Percentiles rank a stretch among this genome's conserved stretches.
phyloP scores from a whole-genome alignment of 2,329 filamentous ascomycete genomes.

The Penicillium thymicola region DNA sequence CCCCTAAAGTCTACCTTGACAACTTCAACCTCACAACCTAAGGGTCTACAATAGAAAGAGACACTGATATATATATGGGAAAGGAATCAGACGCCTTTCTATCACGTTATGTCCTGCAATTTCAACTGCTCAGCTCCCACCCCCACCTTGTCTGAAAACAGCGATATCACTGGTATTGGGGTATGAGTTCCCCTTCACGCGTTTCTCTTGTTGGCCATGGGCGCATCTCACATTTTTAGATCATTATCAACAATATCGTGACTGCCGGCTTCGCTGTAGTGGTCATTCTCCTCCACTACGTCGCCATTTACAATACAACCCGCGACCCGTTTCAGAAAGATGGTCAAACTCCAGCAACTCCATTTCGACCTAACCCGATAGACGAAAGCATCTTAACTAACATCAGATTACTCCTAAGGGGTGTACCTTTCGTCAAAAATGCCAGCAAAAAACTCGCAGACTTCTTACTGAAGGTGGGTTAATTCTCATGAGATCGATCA shows the following conservation, averaged over 20 bases:
- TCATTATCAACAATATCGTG: conserved; percentile 8
- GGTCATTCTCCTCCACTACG: conserved; percentile 1
- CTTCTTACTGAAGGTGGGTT: not conserved
- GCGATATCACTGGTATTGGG: not conserved
- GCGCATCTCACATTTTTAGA: not conserved
- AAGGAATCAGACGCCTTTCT: not conserved
- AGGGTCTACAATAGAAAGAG: not conserved
- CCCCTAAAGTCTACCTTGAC: not conserved
- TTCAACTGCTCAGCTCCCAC: not conserved
- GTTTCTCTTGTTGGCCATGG: not conserved
- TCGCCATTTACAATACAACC: conserved; percentile 1
- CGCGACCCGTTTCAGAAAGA: conserved; percentile 1
- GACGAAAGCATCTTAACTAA: not conserved
- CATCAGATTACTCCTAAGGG: not conserved
- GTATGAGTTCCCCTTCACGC: not conserved
- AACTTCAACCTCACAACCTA: not conserved
- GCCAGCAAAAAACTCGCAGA: not conserved
- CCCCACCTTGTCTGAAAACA: not conserved
- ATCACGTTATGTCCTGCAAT: not conserved
- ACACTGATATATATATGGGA: not conserved
- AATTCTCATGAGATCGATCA: not conserved
- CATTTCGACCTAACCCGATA: conserved; percentile 4
- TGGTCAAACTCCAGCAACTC: not conserved
- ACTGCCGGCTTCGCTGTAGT: conserved; percentile 5
- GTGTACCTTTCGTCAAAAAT: not conserved